Conservation (phyloP, 805 yeast genomes). For the Lipomyces lipofer region DNA sequence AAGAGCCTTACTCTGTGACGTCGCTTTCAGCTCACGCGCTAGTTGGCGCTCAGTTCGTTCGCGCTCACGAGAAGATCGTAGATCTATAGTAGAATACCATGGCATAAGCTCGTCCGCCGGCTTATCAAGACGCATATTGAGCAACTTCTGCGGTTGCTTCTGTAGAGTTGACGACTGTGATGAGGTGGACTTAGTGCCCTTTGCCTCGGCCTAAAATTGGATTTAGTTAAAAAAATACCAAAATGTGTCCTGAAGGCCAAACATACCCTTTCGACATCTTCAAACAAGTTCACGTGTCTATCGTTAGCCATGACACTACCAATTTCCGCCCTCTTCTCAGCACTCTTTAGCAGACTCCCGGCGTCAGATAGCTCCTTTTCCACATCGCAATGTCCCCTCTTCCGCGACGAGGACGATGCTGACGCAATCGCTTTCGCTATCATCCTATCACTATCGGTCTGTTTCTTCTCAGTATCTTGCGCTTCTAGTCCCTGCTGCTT, state of each 20-base stretch:
- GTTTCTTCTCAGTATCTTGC: background rate
- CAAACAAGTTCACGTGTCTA: slow-evolving; percentile 26
- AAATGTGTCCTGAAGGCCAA: no score
- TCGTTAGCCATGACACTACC: background rate
- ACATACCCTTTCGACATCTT: slow-evolving; percentile 19
- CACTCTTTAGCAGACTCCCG: background rate
- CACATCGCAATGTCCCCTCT: background rate
- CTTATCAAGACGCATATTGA: slow-evolving; percentile 17
- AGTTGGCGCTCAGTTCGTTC: slow-evolving; percentile 1
- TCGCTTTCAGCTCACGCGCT: slow-evolving; percentile 1
- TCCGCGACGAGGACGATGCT: background rate
- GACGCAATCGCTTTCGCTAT: background rate
- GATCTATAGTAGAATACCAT: slow-evolving; percentile 20
- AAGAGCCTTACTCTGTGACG: slow-evolving; percentile 6
- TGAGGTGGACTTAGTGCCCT: no score
- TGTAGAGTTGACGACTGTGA: background rate
- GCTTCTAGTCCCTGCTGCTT: slow-evolving; percentile 15
- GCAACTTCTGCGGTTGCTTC: slow-evolving; percentile 5
- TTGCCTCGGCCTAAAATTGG: background rate
- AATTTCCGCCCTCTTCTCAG: background rate
- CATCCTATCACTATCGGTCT: slow-evolving; percentile 4
- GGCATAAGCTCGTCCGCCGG: slow-evolving; percentile 17
- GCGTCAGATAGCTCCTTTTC: slow-evolving; percentile 18
- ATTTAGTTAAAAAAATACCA: no score
- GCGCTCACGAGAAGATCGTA: background rate